A percentile compares a stretch with the other conserved stretches of the same genome.
These are phyloP conservation scores for Botrytis medusae DNA, from an alignment of 2,329 filamentous ascomycete species.

Conservation along the genomic window DNA sequence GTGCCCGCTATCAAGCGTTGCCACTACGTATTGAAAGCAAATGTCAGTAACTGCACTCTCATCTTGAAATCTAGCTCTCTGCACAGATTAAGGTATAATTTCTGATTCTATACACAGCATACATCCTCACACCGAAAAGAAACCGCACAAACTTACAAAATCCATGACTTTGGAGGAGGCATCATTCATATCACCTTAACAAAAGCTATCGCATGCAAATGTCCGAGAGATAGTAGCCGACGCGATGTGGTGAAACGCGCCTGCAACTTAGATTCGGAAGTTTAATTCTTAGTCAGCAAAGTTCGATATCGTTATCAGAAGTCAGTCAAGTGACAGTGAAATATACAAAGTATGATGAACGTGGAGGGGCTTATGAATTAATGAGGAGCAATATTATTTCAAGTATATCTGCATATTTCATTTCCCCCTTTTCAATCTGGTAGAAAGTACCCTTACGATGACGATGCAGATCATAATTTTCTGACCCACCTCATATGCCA, in stretches of 20 bases:
- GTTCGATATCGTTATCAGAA: background rate
- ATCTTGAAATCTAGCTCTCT: background rate
- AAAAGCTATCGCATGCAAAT: constrained; percentile 24
- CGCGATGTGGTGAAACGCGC: constrained; percentile 7
- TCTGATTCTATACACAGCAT: background rate
- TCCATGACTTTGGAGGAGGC: constrained; percentile 34
- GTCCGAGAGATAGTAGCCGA: constrained; percentile 8
- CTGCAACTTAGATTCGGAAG: background rate
- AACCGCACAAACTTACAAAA: constrained; percentile 19
- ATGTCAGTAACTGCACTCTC: constrained; percentile 22
- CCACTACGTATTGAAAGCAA: constrained; percentile 49
- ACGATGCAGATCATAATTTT: constrained; percentile 6
- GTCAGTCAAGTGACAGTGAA: background rate
- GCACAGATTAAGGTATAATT: background rate
- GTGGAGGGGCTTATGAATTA: constrained; percentile 9
- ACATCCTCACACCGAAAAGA: background rate
- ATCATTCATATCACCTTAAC: constrained; percentile 25
- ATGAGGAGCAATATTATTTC: background rate
- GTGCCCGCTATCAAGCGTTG: constrained; percentile 65
- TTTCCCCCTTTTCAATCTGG: constrained; percentile 5
- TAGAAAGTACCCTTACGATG: background rate
- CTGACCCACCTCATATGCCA: background rate
- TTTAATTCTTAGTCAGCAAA: constrained; percentile 8
- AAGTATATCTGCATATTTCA: constrained; percentile 11
- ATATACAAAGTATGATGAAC: background rate